Evolutionary conservation across 1,284 basidiomycete species (phyloP), one percentile per base, ranked within the genome.

Genomic region (Papiliotrema fonsecae): DNA sequence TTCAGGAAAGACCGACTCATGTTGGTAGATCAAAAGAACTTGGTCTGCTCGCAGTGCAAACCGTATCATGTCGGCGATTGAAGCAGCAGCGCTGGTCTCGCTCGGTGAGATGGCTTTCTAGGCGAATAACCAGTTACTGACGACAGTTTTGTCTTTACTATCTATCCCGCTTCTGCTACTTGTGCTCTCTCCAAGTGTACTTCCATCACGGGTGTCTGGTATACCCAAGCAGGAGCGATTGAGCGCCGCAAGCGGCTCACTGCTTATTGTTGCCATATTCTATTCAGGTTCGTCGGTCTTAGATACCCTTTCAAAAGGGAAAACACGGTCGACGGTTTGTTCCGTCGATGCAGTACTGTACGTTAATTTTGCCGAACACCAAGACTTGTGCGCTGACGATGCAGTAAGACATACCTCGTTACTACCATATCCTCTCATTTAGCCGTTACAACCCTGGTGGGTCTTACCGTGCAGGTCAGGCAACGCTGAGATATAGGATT

Each of bases 391-490:
- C 25, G 7, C 18, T 46, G 40, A 47, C n/a, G n/a, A n/a, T 13
- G 26, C 31, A 52, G 50, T 10, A 28, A 43, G 16, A 30, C 42
- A 5, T 50, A 42, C 32, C 40, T 53, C 19, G 43, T 30, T 3
- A 53, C 56, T 19, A 49, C 49, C 4, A 35, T 53, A 16, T 18
- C 46, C 6, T 48, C 49, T 16, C 56, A 58, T 48, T 31, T 58
- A 19, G 50, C 53, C 10, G 42, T 37, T 3, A 39, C 53, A 4
- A 46, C 46, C 9, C 41, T 49, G 18, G 53, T 55, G 40, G 27
- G 53, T 52, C 2, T 14, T n/a, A n/a, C n/a, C n/a, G n/a, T n/a
- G n/a, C n/a, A n/a, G n/a, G 39, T 11, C 7, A 25, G 39, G 26
- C n/a, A 9, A 10, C 10, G 21, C 16, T 13, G 24, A 27, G 18